Conservation (phyloP, 2,329 filamentous ascomycete genomes). For the Aureobasidium sp. region DNA sequence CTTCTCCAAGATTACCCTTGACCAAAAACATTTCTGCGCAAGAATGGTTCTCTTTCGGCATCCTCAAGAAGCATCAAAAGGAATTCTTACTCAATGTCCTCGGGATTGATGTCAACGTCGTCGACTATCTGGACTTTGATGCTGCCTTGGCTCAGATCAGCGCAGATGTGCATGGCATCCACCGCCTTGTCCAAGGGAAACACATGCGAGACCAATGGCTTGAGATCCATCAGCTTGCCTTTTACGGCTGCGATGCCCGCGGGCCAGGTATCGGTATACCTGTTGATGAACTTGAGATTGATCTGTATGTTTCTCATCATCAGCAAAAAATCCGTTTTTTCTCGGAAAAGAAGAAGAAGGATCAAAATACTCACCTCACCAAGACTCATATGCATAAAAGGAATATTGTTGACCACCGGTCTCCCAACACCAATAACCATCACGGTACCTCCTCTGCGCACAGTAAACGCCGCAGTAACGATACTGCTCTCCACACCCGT, state of each 20-base stretch:
- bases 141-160: slow-evolving; percentile 46
- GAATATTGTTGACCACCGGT: slow-evolving; percentile 29
- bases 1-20: neutral
- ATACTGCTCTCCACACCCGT: slow-evolving; percentile 31
- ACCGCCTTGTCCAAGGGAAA: slow-evolving; percentile 56
- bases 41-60: too few species aligned
- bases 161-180: slow-evolving; percentile 50
- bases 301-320: slow-evolving; percentile 27
- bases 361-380: slow-evolving; percentile 20
- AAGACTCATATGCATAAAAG: slow-evolving; percentile 32
- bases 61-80: too few species aligned
- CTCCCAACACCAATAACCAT: slow-evolving; percentile 33
- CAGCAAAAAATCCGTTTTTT: too few species aligned
- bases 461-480: slow-evolving; percentile 23
- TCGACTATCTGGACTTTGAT: slow-evolving; percentile 53
- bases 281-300: slow-evolving; percentile 62
- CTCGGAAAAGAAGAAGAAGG: neutral
- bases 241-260: slow-evolving; percentile 55
- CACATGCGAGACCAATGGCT: slow-evolving; percentile 55
- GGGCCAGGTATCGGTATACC: slow-evolving; percentile 65
- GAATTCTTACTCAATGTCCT: neutral
- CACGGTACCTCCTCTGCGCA: slow-evolving; percentile 27
- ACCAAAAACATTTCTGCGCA: too few species aligned
- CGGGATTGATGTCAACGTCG: slow-evolving; percentile 4
- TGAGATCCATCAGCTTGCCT: slow-evolving; percentile 55